Base-by-base conservation (phyloP, 768 basidiomycete genomes). In the Agrocybe praecox region DNA sequence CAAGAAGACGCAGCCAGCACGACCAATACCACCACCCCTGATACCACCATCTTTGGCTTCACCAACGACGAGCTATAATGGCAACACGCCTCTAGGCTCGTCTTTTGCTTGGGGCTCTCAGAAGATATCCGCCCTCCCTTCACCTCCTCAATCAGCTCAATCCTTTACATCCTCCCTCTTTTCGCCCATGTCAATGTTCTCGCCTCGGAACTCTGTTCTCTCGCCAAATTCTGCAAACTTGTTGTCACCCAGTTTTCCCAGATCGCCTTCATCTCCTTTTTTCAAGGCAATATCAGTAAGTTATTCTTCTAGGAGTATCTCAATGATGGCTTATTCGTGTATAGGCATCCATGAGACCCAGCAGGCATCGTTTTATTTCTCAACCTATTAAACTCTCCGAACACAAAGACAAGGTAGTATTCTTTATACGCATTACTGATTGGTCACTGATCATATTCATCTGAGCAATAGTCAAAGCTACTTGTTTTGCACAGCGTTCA, bases 291-390 rank as follows among this genome's bases (percentile, higher is more conserved):
- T 80, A 49, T 80, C 80, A 46, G 83, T 83, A 51, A 57, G 76
- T 66, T 18, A 5, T 22, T 44, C n/a, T 57, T n/a, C 48, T 6
- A 18, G 9, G 19, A 46, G 15, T 34, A 22, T 21, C 10, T 50
- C n/a, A 11, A 47, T 52, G 32, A 59, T 22, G 53, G 46, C 48
- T 46, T 47, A 21, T 23, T 44, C 17, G 19, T 53, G 49, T 29
- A 24, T 42, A 84, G 82, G 77, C 80, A 14, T 80, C 82, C 1
- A 78, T 82, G 55, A 73, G 80, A 2, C 72, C 77, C 44, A 73
- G 78, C 46, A 76, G 79, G 59, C 75, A 72, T 52, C 63, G 67
- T 48, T 63, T 65, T 26, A 57, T 75, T 44, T 73, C 72, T 19
- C 75, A 76, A 32, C 66, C 74, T 53, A 60, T 65, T 26, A 79